phyloP scores from a whole-genome alignment of 345 rosid genomes.

The Populus davidiana region DNA sequence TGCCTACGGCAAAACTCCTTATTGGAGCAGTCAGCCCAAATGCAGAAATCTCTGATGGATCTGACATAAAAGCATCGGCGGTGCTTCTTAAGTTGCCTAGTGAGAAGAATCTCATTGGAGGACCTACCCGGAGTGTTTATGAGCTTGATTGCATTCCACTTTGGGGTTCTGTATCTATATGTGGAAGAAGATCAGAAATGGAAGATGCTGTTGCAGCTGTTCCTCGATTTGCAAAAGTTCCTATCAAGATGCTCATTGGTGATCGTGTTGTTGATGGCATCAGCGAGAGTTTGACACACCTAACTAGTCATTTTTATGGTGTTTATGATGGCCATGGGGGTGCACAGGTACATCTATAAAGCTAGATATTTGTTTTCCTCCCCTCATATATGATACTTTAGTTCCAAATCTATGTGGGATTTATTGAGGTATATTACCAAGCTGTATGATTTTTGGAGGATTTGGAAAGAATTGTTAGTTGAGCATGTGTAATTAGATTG shows the following conservation, averaged over 20 bases:
- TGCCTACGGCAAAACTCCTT: slow-evolving; percentile 60
- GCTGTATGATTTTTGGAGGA: neutral
- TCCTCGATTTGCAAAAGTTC: slow-evolving; percentile 25
- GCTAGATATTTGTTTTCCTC: neutral
- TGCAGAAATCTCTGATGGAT: slow-evolving; percentile 37
- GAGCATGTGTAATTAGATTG: neutral
- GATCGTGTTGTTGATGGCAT: slow-evolving; percentile 13
- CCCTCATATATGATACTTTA: neutral
- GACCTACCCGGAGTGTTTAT: slow-evolving; percentile 19
- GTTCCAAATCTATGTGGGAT: neutral
- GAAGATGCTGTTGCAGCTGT: slow-evolving; percentile 27
- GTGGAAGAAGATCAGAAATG: slow-evolving; percentile 31
- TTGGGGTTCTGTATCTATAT: slow-evolving; percentile 27
- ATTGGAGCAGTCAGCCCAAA: slow-evolving; percentile 45
- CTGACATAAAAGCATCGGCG: slow-evolving; percentile 46
- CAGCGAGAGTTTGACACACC: slow-evolving; percentile 18
- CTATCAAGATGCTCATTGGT: slow-evolving; percentile 25
- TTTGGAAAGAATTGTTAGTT: neutral
- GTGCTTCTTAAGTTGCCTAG: slow-evolving; percentile 62
- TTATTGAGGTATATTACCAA: neutral
- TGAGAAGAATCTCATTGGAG: slow-evolving; percentile 38
- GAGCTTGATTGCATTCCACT: slow-evolving; percentile 23
- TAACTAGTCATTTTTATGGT: slow-evolving; percentile 29
- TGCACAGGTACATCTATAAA: slow-evolving; percentile 20
- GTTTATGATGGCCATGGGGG: slow-evolving; percentile 38